A percentile compares a stretch with the other conserved stretches of the same genome.
Evolutionary conservation across 2,329 filamentous ascomycete species (phyloP).

Genomic region (Aspergillus terreus): DNA sequence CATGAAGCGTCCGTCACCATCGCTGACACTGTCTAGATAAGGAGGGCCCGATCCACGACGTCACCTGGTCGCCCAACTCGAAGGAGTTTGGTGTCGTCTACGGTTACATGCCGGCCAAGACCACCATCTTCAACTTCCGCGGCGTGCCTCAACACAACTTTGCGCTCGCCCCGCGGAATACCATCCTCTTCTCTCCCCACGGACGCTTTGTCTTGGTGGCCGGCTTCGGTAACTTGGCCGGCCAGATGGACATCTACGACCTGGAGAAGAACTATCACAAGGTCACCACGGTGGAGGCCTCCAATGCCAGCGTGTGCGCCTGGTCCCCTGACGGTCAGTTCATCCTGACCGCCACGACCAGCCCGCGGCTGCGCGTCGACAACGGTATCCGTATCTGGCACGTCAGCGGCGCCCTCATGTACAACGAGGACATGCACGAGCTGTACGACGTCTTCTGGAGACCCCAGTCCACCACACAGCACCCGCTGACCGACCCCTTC

Average conservation of each 20-base stretch:
- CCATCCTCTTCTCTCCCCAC: constrained; percentile 88
- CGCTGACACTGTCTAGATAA: constrained; percentile 60
- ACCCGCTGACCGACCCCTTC: constrained; percentile 67
- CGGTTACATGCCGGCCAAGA: constrained; percentile 98
- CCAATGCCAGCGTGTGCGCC: constrained; percentile 92
- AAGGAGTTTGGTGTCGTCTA: constrained; percentile 98
- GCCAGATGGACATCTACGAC: constrained; percentile 97
- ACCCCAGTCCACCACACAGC: constrained; percentile 62
- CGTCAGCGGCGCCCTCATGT: constrained; percentile 82
- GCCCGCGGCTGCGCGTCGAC: constrained; percentile 89
- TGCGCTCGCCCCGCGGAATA: constrained; percentile 84
- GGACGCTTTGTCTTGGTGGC: constrained; percentile 91
- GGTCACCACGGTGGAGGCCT: constrained; percentile 88
- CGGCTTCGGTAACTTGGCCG: constrained; percentile 94
- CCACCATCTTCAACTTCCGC: constrained; percentile 92
- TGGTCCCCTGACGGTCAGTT: constrained; percentile 97
- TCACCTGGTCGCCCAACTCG: constrained; percentile 96
- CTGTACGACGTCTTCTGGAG: constrained; percentile 89
- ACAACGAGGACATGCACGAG: constrained; percentile 91
- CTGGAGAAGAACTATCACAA: constrained; percentile 91
- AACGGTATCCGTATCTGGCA: constrained; percentile 97
- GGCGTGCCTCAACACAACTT: constrained; percentile 82
- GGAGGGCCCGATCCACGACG: constrained; percentile 95
- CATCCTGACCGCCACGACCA: constrained; percentile 96
- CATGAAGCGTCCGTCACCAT: not conserved